Conservation (phyloP, 1,284 basidiomycete species). For the Irpex rosettiformis region DNA sequence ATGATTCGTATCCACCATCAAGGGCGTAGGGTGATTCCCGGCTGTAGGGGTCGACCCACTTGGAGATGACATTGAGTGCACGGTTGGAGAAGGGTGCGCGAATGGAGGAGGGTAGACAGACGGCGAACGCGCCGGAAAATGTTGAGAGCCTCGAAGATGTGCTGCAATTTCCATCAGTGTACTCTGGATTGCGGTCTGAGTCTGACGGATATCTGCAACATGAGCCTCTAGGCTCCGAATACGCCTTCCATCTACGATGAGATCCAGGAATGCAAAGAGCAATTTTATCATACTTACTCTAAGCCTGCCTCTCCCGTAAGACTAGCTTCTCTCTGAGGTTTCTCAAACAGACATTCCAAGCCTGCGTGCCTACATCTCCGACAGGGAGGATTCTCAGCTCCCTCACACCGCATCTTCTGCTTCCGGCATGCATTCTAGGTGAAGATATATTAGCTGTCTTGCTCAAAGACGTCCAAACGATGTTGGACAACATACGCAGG, state of each 20-base stretch:
- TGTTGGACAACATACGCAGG: conserved; percentile 55
- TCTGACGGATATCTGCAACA: conserved; percentile 72
- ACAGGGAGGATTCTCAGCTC: conserved; percentile 89
- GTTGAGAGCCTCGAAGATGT: conserved; percentile 52
- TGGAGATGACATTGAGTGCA: conserved; percentile 56
- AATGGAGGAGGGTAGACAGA: conserved; percentile 53
- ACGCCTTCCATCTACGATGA: conserved; percentile 48
- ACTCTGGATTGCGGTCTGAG: conserved; percentile 69
- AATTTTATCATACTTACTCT: conserved; percentile 55
- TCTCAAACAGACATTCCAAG: conserved; percentile 86
- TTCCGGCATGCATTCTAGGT: conserved; percentile 79
- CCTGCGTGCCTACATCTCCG: conserved; percentile 83
- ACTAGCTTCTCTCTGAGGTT: conserved; percentile 79
- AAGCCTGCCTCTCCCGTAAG: conserved; percentile 84
- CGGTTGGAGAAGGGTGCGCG: conserved; percentile 58
- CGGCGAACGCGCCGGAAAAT: conserved; percentile 54
- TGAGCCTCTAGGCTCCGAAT: conserved; percentile 82
- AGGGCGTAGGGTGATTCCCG: conserved; percentile 31
- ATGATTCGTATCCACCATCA: conserved; percentile 36
- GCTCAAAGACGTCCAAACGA: not conserved
- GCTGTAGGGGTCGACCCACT: conserved; percentile 56
- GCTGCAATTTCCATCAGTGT: conserved; percentile 76
- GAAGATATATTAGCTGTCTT: conserved; percentile 14
- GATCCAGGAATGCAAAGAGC: conserved; percentile 12
- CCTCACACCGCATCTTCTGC: conserved; percentile 88